Evolutionary conservation across 2,329 filamentous ascomycete species (phyloP), one percentile per base, ranked within the genome.

Genomic region (Grosmannia clavigera): DNA sequence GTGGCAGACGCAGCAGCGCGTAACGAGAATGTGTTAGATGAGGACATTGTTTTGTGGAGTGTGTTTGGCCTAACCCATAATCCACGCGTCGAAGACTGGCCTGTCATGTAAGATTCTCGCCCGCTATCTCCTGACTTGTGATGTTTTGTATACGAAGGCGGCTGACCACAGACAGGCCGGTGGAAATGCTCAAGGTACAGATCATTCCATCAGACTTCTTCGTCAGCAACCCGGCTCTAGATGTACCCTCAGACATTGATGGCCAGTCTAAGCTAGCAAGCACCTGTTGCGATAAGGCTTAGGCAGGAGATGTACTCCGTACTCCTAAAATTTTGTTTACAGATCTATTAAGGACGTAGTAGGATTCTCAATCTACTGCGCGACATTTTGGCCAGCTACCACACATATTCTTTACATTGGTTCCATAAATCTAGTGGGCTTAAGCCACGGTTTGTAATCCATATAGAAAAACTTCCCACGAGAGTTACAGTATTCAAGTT

Each of bases 61-160:
- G 77, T 80, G 1, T 78, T 78, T 66, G 74, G 83, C 22, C 80
- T 85, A 35, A 87, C 85, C 35, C 84, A 87, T 64, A 82, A 85
- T 40, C 83, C 83, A 0, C 74, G 83, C 0, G 77, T 81, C 10
- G 84, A 87, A 65, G 84, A 87, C 66, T 87, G 84, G 74, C 84
- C 83, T 0, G 81, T 86, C 5, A 87, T 87, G 85, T 52, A 9
- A 52, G 50, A 27, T 16, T 43, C 50, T 5, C 27, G 1, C 16
- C 9, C 22, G 11, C n/a, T 25, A 50, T 50, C n/a, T 9, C 33
- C 33, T 35, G 33, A 35, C 9, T 35, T 35, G 5, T 7, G 10
- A 35, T 35, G 5, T 9, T 35, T 35, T 11, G 29, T 31, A 31
- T 31, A 31, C 33, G 9, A 35, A 35, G 5, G 33, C 9, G 33